These are phyloP conservation scores for Gymnopilus dilepis DNA, from an alignment of 768 basidiomycete genomes.

Conservation along the genomic window DNA sequence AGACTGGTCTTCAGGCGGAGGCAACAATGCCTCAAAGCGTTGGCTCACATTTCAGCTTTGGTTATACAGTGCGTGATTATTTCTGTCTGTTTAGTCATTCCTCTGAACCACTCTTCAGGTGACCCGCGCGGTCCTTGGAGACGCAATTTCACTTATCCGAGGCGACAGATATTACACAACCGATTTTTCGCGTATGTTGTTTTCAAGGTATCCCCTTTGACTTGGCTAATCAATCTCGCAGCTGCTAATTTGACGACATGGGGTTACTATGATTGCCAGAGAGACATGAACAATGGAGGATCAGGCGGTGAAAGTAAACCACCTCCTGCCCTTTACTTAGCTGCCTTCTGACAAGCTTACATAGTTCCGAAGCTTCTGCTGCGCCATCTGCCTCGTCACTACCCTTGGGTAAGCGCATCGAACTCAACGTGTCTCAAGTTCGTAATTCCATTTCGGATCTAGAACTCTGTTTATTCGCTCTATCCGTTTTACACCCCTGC, in stretches of 20 bases:
- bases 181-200: slow-evolving; percentile 12
- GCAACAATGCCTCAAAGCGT: slow-evolving; percentile 35
- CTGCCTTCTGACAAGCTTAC: background rate
- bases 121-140: slow-evolving; percentile 11
- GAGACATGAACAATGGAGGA: slow-evolving; percentile 13
- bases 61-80: slow-evolving; percentile 21
- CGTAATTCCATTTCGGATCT: background rate
- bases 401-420: slow-evolving; percentile 5
- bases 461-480: slow-evolving; percentile 15
- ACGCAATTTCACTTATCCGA: slow-evolving; percentile 10
- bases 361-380: slow-evolving; percentile 14
- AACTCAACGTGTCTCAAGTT: background rate
- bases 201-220: background rate
- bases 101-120: background rate
- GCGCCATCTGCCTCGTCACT: slow-evolving; percentile 12
- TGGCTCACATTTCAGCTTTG: slow-evolving; percentile 33
- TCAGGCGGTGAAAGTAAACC: slow-evolving; percentile 3
- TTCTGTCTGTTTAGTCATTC: background rate
- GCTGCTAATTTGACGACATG: slow-evolving; percentile 12
- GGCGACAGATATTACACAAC: slow-evolving; percentile 15
- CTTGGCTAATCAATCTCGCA: background rate
- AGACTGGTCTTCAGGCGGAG: slow-evolving; percentile 40
- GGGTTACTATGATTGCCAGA: slow-evolving; percentile 13
- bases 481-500: slow-evolving; percentile 14
- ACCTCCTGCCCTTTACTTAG: too few species aligned